These are phyloP conservation scores for Mycoemilia scoparia DNA, from an alignment of 192 early-diverging fungal genomes.

Conservation along the genomic window DNA sequence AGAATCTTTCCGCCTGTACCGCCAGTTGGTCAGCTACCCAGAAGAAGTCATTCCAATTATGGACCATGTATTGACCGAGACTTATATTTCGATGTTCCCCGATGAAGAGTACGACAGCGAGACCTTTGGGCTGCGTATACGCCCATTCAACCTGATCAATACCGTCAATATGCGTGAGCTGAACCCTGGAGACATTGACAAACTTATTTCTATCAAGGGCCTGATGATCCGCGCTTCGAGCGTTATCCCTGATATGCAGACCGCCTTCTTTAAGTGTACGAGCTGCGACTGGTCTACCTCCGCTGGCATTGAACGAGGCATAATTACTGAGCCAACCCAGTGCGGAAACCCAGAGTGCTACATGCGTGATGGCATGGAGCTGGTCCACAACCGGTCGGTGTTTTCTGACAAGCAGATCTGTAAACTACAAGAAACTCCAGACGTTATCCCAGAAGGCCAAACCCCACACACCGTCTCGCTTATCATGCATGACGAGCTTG, in stretches of 20 bases:
- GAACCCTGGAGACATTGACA: constrained; percentile 94
- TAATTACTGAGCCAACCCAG: constrained; percentile 63
- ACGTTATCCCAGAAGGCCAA: constrained; percentile 85
- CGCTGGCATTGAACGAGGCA: constrained; percentile 72
- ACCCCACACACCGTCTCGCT: constrained; percentile 93
- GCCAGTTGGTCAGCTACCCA: constrained; percentile 79
- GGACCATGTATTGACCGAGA: constrained; percentile 70
- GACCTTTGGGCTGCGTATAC: constrained; percentile 42
- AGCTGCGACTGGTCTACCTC: constrained; percentile 69
- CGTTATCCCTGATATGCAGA: constrained; percentile 86
- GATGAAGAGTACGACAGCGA: constrained; percentile 34
- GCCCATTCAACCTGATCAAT: constrained; percentile 68
- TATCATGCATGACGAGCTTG: constrained; percentile 83
- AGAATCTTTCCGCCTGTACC: constrained; percentile 43
- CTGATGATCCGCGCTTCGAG: constrained; percentile 80
- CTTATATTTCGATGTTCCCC: constrained; percentile 47
- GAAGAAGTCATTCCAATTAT: constrained; percentile 89
- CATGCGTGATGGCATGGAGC: constrained; percentile 60
- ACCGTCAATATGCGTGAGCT: constrained; percentile 85
- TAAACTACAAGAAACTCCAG: constrained; percentile 89
- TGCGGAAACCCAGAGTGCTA: constrained; percentile 68
- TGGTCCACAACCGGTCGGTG: constrained; percentile 87
- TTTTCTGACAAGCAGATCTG: constrained; percentile 90
- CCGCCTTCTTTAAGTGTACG: constrained; percentile 84
- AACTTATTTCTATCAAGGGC: constrained; percentile 86